phyloP scores from a whole-genome alignment of 257 asterid species.

The Solanum ossicruentum region DNA sequence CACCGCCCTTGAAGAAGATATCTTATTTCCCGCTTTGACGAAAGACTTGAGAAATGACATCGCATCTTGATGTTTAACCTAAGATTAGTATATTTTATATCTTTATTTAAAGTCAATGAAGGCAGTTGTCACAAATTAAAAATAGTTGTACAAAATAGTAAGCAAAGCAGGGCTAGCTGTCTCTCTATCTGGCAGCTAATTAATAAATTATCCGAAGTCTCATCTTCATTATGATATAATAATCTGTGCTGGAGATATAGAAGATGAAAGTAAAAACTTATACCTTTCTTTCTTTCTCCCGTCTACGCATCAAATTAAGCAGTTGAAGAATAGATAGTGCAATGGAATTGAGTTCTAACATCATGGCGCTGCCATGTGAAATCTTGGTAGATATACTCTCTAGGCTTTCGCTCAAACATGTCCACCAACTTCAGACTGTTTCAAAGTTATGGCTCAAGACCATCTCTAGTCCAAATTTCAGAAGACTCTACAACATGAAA shows the following conservation, averaged over 20 bases:
- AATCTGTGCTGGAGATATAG: not conserved
- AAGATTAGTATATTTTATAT: no score
- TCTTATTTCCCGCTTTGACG: no score
- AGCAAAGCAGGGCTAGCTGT: not conserved
- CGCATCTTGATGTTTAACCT: no score
- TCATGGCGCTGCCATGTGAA: not conserved
- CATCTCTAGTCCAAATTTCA: not conserved
- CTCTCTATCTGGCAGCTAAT: not conserved
- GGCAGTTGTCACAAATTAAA: not conserved
- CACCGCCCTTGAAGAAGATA: no score
- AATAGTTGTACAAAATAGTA: not conserved
- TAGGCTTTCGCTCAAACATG: not conserved
- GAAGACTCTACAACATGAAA: not conserved
- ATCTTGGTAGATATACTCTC: not conserved
- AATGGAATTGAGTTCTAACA: not conserved
- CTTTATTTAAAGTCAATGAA: not conserved
- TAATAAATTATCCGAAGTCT: not conserved
- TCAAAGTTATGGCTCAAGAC: not conserved
- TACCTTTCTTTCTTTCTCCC: not conserved
- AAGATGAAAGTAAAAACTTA: no score
- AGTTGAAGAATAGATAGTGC: not conserved
- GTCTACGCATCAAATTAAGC: not conserved
- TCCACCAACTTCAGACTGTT: not conserved
- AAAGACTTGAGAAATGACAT: no score
- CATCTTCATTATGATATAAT: not conserved